Evolutionary conservation across 2,329 filamentous ascomycete genomes (phyloP).

Genomic region (Aquanectria penicillioides): DNA sequence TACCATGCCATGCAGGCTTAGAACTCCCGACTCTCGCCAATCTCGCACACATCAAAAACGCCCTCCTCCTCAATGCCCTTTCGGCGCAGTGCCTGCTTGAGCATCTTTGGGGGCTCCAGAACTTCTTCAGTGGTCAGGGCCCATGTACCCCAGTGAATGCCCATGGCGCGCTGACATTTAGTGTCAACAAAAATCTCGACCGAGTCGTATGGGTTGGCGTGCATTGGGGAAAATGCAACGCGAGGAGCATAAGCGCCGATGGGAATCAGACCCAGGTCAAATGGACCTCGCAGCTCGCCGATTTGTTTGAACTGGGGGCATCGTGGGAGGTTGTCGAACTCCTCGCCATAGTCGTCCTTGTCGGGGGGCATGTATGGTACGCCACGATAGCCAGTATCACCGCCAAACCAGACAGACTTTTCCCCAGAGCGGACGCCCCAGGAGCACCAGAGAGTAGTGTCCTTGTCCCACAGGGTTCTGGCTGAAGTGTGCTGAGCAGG

Average conservation of each 20-base stretch:
- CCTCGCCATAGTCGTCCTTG: constrained; percentile 76
- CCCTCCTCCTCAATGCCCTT: constrained; percentile 76
- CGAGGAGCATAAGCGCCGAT: constrained; percentile 89
- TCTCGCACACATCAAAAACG: constrained; percentile 83
- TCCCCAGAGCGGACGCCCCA: constrained; percentile 82
- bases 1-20: no score
- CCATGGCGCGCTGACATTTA: constrained; percentile 79
- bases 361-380: constrained; percentile 72
- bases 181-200: constrained; percentile 93
- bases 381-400: constrained; percentile 89
- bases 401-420: constrained; percentile 86
- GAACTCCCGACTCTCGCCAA: constrained; percentile 86
- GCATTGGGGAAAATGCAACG: constrained; percentile 79
- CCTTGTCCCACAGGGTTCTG: constrained; percentile 74
- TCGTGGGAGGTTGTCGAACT: constrained; percentile 72
- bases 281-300: constrained; percentile 81
- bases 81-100: constrained; percentile 76
- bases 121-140: constrained; percentile 86
- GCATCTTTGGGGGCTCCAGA: constrained; percentile 78
- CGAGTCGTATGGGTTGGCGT: constrained; percentile 86
- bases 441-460: constrained; percentile 85
- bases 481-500: constrained; percentile 87
- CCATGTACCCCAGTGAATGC: constrained; percentile 95
- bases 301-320: constrained; percentile 90
- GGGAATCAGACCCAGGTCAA: constrained; percentile 91